Base-by-base conservation (phyloP, 2,329 filamentous ascomycete genomes). In the Calonectria crousiana region DNA sequence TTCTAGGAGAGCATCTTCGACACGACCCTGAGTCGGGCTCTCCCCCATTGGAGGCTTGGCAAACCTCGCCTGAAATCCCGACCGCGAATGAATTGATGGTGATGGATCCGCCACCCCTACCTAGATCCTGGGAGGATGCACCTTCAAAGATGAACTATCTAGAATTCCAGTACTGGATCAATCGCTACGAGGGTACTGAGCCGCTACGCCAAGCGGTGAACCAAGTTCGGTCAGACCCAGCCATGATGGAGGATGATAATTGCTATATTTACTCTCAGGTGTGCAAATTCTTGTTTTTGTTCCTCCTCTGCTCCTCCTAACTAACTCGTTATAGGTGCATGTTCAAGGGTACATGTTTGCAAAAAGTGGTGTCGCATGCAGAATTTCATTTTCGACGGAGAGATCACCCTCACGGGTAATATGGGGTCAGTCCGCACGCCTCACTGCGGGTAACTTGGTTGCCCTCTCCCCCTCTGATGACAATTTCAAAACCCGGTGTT, bases 131-230 rank as follows among this genome's bases (percentile, higher is more conserved):
- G 4, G 36, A 69, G 3, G 49, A 65, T 0, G 9, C 49, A 0
- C 32, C 41, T 1, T 72, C 76, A 2, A 83, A 82, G 26, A 60
- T 76, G 6, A 86, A 88, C 0, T 98, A 98, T 72, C 86, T 98
- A 0, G 86, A 91, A 38, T 89, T 91, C 0, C 94, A 97, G 65
- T 98, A 97, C 81, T 87, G 91, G 4, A 89, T 98, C 2, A 87
- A 95, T 10, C 90, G 95, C 3, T 94, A 95, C 80, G 95, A 98
- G 81, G 90, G 92, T 0, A 86, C 94, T 4, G 90, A 93, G 16
- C 89, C 92, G 1, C 87, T 98, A 0, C 90, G 95, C 9, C 89
- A 91, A 75, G 92, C 94, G 0, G 89, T 98, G 1, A 84, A 86
- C 0, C 84, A 88, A 16, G 89, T 94, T 69, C 89, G 87, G 30